Percentiles rank a stretch among this genome's conserved stretches.
phyloP scores from a whole-genome alignment of 2,329 filamentous ascomycete species.

The Hymenotorrendiella dingleyae region DNA sequence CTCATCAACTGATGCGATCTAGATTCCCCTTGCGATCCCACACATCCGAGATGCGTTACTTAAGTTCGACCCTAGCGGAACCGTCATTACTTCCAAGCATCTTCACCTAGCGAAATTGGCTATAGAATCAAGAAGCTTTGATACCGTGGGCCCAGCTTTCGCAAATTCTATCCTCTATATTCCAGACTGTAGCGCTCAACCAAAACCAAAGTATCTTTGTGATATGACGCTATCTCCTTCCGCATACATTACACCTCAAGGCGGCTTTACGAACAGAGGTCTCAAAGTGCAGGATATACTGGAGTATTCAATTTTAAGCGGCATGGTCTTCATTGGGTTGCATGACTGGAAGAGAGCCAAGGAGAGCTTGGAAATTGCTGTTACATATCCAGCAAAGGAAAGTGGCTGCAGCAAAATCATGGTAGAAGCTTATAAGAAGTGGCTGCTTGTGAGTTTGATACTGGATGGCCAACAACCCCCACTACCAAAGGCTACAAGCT shows the following conservation, averaged over 20 bases:
- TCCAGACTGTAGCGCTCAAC: constrained; percentile 40
- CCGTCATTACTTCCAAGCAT: constrained; percentile 61
- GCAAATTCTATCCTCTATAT: constrained; percentile 62
- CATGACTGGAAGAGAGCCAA: constrained; percentile 58
- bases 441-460: constrained; percentile 72
- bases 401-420: constrained; percentile 67
- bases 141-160: constrained; percentile 53
- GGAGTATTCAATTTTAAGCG: constrained; percentile 61
- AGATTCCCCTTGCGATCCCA: constrained; percentile 23
- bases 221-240: constrained; percentile 40
- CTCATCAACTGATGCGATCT: constrained; percentile 9
- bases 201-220: constrained; percentile 37
- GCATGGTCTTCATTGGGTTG: constrained; percentile 56
- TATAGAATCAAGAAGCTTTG: constrained; percentile 45
- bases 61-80: constrained; percentile 59
- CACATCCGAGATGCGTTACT: constrained; percentile 45
- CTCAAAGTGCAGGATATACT: constrained; percentile 50
- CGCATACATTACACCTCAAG: constrained; percentile 54
- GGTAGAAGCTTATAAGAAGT: constrained; percentile 88
- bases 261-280: constrained; percentile 47
- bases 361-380: constrained; percentile 55
- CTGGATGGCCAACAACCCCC: constrained; percentile 53
- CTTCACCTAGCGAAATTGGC: constrained; percentile 52
- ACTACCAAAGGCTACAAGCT: constrained; percentile 51
- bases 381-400: constrained; percentile 62